Evolutionary conservation across 2,329 filamentous ascomycete species (phyloP).

Genomic region (Cladophialophora psammophila): DNA sequence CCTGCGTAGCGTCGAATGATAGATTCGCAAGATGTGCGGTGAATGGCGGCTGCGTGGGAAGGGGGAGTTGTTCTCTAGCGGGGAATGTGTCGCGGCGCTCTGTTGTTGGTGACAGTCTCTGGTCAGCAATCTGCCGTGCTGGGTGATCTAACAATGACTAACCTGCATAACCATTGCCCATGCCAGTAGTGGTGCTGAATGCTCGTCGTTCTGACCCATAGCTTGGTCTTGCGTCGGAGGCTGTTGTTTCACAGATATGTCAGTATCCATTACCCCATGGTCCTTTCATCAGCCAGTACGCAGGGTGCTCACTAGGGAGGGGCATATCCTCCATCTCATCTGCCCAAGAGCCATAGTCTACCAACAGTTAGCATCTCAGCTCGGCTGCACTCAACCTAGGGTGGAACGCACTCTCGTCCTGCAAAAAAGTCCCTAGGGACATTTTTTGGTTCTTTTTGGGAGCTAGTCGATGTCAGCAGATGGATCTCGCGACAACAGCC

Average conservation of each 20-base stretch:
- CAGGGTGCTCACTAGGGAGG: conserved; percentile 69
- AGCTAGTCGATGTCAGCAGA: conserved; percentile 61
- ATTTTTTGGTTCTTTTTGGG: conserved; percentile 97
- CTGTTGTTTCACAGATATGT: conserved; percentile 37
- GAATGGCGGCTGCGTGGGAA: conserved; percentile 91
- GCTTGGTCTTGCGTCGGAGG: conserved; percentile 52
- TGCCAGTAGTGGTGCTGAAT: conserved; percentile 51
- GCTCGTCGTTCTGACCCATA: conserved; percentile 60
- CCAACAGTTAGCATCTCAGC: conserved; percentile 41
- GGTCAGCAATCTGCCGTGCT: conserved; percentile 14
- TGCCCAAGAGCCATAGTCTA: conserved; percentile 90
- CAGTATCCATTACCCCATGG: background rate
- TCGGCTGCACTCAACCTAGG: conserved; percentile 25
- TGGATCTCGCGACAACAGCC: background rate
- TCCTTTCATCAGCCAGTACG: background rate
- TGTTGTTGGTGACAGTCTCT: conserved; percentile 27
- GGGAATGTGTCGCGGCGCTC: conserved; percentile 57
- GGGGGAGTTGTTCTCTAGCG: conserved; percentile 77
- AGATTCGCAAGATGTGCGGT: conserved; percentile 97
- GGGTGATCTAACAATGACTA: conserved; percentile 15
- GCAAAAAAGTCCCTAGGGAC: conserved; percentile 95
- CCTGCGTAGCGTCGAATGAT: conserved; percentile 88
- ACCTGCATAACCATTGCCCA: conserved; percentile 49
- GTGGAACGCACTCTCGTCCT: conserved; percentile 77
- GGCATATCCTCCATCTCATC: conserved; percentile 95